Evolutionary conservation across 768 basidiomycete genomes (phyloP), one percentile per base, ranked within the genome.

Genomic region (Gloeostereum incarnatum): DNA sequence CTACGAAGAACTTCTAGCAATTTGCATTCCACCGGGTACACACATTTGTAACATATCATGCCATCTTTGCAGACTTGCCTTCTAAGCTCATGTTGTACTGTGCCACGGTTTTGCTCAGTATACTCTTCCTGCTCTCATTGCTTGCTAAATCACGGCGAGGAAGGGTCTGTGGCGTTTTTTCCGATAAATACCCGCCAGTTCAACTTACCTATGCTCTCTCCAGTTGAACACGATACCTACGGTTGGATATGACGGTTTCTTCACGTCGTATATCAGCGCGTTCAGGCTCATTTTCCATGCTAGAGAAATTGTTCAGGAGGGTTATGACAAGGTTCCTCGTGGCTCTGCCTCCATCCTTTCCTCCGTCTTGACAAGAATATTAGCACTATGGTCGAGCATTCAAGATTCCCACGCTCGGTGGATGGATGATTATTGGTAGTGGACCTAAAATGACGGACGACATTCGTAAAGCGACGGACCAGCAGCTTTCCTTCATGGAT

Each of bases 351-450:
- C 30, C 21, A 3, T 3, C 14, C 8, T 9, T 36, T 7, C 6
- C 11, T 6, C 7, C 22, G 0, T 21, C 13, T 27, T 39, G 21
- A 21, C 22, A 33, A 6, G 19, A 18, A 5, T 10, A 34, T 19
- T 24, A 45, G 44, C 38, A 32, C 24, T 22, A 18, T 17, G 42
- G 35, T 17, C 17, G 24, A 19, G 45, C 33, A 20, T 58, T 53
- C 44, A 50, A 49, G 24, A 30, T 55, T 17, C 53, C 51, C 6
- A 40, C 41, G 23, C 38, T 57, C 7, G 50, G 46, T 11, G 43
- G 45, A 32, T 65, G 62, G 64, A 40, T 51, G 2, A 47, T 63
- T 5, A 43, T 62, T 2, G 46, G 58, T 24, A 55, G 52, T 25
- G 57, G 56, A n/a, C 43, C 45, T 3, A 35, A 56, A 19, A 45